phyloP scores from a whole-genome alignment of 495 filamentous ascomycete species.

The Aspergillus bridgeri region DNA sequence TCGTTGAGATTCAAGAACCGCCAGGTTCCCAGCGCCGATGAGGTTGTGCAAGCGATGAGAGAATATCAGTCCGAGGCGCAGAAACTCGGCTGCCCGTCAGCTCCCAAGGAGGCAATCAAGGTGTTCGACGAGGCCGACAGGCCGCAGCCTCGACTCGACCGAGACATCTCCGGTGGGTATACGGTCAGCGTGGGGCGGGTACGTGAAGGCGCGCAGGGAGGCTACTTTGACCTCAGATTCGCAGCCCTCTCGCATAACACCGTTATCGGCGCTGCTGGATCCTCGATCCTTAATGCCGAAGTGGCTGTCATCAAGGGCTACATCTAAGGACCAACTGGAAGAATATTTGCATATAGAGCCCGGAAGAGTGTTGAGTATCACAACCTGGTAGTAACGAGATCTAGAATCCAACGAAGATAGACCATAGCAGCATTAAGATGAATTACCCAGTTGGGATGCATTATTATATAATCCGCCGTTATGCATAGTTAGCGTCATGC shows the following conservation, averaged over 20 bases:
- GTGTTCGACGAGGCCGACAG: slow-evolving; percentile 79
- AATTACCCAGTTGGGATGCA: neutral
- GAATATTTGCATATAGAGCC: slow-evolving; percentile 18
- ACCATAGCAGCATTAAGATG: neutral
- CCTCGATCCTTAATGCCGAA: slow-evolving; percentile 91
- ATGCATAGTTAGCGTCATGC: neutral
- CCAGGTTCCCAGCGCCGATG: slow-evolving; percentile 53
- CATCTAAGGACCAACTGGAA: slow-evolving; percentile 47
- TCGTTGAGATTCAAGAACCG: slow-evolving; percentile 67
- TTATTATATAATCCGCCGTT: neutral
- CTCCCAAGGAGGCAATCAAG: slow-evolving; percentile 61
- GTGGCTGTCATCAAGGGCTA: slow-evolving; percentile 88
- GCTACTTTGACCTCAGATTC: slow-evolving; percentile 80
- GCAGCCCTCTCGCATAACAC: slow-evolving; percentile 84
- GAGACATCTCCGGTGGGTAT: slow-evolving; percentile 70
- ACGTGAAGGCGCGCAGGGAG: slow-evolving; percentile 64
- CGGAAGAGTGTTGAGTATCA: slow-evolving; percentile 9
- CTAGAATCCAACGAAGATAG: neutral
- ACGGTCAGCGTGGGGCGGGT: slow-evolving; percentile 79
- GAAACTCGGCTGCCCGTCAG: slow-evolving; percentile 70
- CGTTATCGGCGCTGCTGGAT: slow-evolving; percentile 91
- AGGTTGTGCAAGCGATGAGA: slow-evolving; percentile 65
- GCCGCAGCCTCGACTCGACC: slow-evolving; percentile 81
- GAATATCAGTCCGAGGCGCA: slow-evolving; percentile 74
- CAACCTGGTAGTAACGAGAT: neutral